A percentile compares a stretch with the other conserved stretches of the same genome.
Conservation (phyloP, 192 early-diverging fungal species). For the Gryganskiella cystojenkinii region DNA sequence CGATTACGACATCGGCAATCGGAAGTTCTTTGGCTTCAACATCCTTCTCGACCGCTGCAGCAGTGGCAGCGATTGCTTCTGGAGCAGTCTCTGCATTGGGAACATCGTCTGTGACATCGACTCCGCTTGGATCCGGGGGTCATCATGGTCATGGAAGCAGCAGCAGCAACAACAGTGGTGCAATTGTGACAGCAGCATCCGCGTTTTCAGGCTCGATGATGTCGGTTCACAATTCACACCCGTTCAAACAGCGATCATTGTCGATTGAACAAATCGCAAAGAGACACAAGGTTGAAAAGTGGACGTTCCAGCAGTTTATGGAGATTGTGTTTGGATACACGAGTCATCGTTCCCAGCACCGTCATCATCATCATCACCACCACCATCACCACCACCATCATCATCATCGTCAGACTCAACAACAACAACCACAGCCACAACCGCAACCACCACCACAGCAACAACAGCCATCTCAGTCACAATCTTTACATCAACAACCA, state of each 20-base stretch:
- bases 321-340: constrained; percentile 49
- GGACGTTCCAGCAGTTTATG: constrained; percentile 53
- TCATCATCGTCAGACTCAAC: neutral
- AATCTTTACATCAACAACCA: too few species aligned
- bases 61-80: too few species aligned
- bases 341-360: constrained; percentile 1
- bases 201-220: constrained; percentile 22
- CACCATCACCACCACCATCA: constrained; percentile 5
- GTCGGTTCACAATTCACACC: constrained; percentile 19
- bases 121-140: neutral
- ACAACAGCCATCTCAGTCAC: too few species aligned
- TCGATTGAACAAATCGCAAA: constrained; percentile 41
- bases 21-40: too few species aligned
- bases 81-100: too few species aligned
- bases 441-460: too few species aligned
- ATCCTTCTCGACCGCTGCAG: too few species aligned
- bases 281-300: constrained; percentile 46
- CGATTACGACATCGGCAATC: too few species aligned
- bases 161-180: neutral
- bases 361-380: constrained; percentile 5
- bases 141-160: neutral
- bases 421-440: too few species aligned
- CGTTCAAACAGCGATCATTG: constrained; percentile 32
- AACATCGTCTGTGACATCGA: too few species aligned
- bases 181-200: constrained; percentile 2